phyloP scores from a whole-genome alignment of 2,329 filamentous ascomycete genomes.

The Gliomastix tumulicola region DNA sequence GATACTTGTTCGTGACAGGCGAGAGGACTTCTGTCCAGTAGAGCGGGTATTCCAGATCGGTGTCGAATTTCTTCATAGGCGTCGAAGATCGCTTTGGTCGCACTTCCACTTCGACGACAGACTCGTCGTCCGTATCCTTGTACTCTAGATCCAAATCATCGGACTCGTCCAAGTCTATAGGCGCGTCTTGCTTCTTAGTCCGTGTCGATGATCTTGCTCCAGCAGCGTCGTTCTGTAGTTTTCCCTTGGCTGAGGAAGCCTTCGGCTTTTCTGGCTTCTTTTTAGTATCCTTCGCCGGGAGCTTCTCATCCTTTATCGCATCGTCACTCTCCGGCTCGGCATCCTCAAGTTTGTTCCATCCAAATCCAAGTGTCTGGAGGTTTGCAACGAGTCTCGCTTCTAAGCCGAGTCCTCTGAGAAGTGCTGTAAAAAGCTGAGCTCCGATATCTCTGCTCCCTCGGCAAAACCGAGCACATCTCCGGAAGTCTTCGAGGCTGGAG shows the following conservation, averaged over 20 bases:
- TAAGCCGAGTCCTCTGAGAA: constrained; percentile 73
- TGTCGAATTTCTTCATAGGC: constrained; percentile 52
- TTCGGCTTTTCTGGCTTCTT: background rate
- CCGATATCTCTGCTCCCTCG: constrained; percentile 82
- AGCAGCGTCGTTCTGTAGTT: constrained; percentile 6
- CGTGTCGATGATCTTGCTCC: background rate
- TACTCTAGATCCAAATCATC: constrained; percentile 34
- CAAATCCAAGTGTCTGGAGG: constrained; percentile 81
- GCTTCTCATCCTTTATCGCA: background rate
- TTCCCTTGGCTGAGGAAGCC: constrained; percentile 3
- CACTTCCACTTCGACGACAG: constrained; percentile 47
- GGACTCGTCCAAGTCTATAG: constrained; percentile 25
- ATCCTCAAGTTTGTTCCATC: constrained; percentile 83
- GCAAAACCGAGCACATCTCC: constrained; percentile 59
- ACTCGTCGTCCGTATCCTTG: constrained; percentile 49
- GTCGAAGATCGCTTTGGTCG: constrained; percentile 28
- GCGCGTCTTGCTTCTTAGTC: constrained; percentile 1
- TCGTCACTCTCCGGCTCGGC: constrained; percentile 40
- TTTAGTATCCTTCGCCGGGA: background rate
- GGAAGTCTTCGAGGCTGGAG: constrained; percentile 58
- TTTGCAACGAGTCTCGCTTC: constrained; percentile 80
- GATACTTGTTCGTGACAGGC: constrained; percentile 68
- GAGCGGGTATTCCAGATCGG: constrained; percentile 73
- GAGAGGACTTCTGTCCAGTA: constrained; percentile 94
- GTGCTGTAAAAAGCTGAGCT: constrained; percentile 80